Conservation (phyloP, 306 rosid species). For the Corylus avellana region DNA sequence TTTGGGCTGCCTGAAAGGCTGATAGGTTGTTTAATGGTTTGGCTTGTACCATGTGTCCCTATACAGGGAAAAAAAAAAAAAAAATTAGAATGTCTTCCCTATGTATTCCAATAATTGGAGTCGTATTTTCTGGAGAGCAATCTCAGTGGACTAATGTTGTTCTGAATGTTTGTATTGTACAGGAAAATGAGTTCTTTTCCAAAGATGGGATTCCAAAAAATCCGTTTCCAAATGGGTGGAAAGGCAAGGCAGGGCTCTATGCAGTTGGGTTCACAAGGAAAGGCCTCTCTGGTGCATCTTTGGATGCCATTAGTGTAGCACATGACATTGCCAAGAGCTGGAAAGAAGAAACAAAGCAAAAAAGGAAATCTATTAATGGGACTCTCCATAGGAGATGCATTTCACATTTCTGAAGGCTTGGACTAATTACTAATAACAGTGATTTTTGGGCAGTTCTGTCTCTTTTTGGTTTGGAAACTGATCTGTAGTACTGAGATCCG, state of each 20-base stretch:
- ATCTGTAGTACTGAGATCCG: conserved; percentile 21
- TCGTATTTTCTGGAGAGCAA: not conserved
- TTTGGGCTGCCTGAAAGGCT: not conserved
- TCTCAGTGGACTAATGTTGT: conserved; percentile 14
- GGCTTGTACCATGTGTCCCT: not conserved
- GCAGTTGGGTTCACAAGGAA: conserved; percentile 94
- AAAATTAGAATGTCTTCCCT: not conserved
- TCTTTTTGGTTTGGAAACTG: conserved; percentile 12
- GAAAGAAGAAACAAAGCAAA: conserved; percentile 85
- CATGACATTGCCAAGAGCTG: conserved; percentile 82
- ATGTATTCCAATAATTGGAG: not conserved
- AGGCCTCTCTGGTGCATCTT: conserved; percentile 86
- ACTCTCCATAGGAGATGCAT: conserved; percentile 86
- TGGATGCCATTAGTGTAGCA: conserved; percentile 83
- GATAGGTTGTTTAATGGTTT: not conserved
- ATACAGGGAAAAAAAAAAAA: too few relatives aligned
- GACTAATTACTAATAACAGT: not conserved
- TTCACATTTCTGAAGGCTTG: conserved; percentile 56
- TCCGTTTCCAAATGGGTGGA: conserved; percentile 93
- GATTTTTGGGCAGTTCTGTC: conserved; percentile 9
- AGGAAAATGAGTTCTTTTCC: conserved; percentile 84
- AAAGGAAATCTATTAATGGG: conserved; percentile 49
- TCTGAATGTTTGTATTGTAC: conserved; percentile 24
- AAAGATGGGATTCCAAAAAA: conserved; percentile 72
- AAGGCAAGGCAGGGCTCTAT: conserved; percentile 77